Evolutionary conservation across 2,329 filamentous ascomycete genomes (phyloP).

Genomic region (Colletotrichum incanum): DNA sequence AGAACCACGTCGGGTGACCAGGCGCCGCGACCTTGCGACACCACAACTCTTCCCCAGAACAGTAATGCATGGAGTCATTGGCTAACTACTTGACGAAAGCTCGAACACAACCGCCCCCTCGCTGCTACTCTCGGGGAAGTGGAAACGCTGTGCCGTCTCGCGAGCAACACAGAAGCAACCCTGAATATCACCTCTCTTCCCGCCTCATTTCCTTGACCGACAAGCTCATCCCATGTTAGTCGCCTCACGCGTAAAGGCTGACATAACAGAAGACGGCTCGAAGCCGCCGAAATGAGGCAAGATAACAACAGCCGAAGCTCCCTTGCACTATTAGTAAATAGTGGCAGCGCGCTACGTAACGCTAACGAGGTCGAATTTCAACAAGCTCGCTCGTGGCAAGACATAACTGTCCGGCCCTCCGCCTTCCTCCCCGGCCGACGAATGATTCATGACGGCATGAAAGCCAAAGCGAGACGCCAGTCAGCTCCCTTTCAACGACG

Average conservation of each 20-base stretch:
- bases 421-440: conserved; percentile 17
- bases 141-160: conserved; percentile 26
- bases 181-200: neutral
- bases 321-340: conserved; percentile 7
- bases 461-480: conserved; percentile 2
- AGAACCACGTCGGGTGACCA: conserved; percentile 42
- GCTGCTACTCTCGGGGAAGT: conserved; percentile 25
- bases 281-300: conserved; percentile 2
- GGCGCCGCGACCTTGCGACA: conserved; percentile 37
- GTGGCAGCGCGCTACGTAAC: conserved; percentile 27
- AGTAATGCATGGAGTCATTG: conserved; percentile 14
- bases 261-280: conserved; percentile 7
- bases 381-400: conserved; percentile 4
- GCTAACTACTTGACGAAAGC: conserved; percentile 26
- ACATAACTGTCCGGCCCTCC: conserved; percentile 3
- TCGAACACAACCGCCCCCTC: conserved; percentile 21
- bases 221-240: conserved; percentile 28
- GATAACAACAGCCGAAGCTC: conserved; percentile 4
- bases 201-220: conserved; percentile 23
- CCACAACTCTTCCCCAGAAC: conserved; percentile 25
- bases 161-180: neutral
- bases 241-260: neutral
- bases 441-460: conserved; percentile 3
- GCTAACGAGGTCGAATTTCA: conserved; percentile 16
- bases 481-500: conserved; percentile 13